Evolutionary conservation across 2,329 filamentous ascomycete species (phyloP), one percentile per base, ranked within the genome.

Genomic region (Beauveria varroae): DNA sequence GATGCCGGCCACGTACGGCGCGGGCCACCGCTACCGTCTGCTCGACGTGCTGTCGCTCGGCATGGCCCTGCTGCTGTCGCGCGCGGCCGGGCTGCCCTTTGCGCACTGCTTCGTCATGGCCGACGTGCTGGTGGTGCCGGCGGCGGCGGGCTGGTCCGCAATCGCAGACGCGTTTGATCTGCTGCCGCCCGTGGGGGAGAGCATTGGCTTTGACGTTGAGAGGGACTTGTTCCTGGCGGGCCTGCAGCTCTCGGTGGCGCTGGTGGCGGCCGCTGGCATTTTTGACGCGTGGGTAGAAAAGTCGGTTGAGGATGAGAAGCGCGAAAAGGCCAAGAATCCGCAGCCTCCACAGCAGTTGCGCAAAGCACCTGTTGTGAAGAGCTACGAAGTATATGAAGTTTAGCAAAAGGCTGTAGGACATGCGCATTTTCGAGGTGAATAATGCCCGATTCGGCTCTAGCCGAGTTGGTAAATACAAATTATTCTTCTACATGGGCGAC

Each of bases 41-140:
- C 43, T 61, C 20, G 62, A 63, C 18, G 52, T 16, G 40, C 56
- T 61, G 28, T 58, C 62, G 26, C 62, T 63, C 46, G 52, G 30
- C n/a, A 12, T 61, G 37, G 57, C 62, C 18, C 26, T 41, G 16
- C 37, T 53, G 28, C 46, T 63, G 10, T 57, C 58, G 26, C 43
- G 46, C 37, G 51, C 53, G 3, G n/a, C 57, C 5, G 47, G 58
- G 16, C 41, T 61, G 20, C 53, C 58, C 20, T 63, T 54, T 28
- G 58, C 60, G 41, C 60, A 61, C 57, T 63, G 62, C 53, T 63
- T 61, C 24, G 62, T 60, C 40, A 63, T 61, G 62, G 62, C 62
- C 7, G 62, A 63, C 22, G 52, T 51, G 24, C 46, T 59, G 34
- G 62, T 63, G 12, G 58, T 46, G 47, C 47, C 58, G 3, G 58